Evolutionary conservation across 108 stramenopile species (phyloP).

Genomic region (Cylindrotheca closterium): DNA sequence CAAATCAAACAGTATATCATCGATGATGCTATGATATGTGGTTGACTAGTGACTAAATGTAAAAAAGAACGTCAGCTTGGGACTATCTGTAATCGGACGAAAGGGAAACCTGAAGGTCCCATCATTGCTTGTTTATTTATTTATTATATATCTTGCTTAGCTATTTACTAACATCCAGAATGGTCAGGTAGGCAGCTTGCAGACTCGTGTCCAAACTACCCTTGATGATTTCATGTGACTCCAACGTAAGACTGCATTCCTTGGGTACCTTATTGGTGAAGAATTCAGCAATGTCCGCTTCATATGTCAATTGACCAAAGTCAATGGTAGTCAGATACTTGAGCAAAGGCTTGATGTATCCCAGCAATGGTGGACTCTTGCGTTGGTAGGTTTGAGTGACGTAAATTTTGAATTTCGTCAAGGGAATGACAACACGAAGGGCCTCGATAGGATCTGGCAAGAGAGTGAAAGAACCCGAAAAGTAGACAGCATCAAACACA

Average conservation of each 20-base stretch:
- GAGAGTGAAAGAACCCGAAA: slow-evolving; percentile 64
- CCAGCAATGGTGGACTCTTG: slow-evolving; percentile 43
- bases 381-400: slow-evolving; percentile 76
- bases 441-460: slow-evolving; percentile 61
- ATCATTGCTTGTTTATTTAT: too few species aligned
- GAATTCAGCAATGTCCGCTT: slow-evolving; percentile 36
- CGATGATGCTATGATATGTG: too few species aligned
- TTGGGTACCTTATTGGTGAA: background rate
- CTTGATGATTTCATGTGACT: background rate
- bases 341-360: slow-evolving; percentile 50
- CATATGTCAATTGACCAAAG: slow-evolving; percentile 58
- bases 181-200: background rate
- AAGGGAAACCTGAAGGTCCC: too few species aligned
- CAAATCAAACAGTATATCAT: too few species aligned
- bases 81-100: too few species aligned
- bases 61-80: too few species aligned
- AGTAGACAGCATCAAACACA: slow-evolving; percentile 66
- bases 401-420: slow-evolving; percentile 36
- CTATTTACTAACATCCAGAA: too few species aligned
- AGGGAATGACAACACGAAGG: slow-evolving; percentile 33
- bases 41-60: too few species aligned
- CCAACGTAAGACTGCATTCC: background rate
- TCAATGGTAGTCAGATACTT: slow-evolving; percentile 75
- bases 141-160: too few species aligned
- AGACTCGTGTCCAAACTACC: background rate